Evolutionary conservation across 208 protist genomes (phyloP), one percentile per base, ranked within the genome.

Genomic region (Tritrichomonas musculus): DNA sequence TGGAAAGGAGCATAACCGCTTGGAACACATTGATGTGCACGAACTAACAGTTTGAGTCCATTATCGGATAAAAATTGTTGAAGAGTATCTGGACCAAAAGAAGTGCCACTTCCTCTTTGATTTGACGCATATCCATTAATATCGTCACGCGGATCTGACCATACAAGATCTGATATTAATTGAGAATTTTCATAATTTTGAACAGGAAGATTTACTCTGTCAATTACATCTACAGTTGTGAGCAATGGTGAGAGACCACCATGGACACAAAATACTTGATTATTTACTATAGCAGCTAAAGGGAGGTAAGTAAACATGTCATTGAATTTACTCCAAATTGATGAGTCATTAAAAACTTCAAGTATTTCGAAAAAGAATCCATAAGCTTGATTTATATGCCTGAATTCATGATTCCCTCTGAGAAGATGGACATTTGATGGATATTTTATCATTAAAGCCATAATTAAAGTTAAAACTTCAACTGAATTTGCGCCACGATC

Each of bases 201-300:
- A 30, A 82, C 20, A n/a, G 73, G 73, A 33, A 47, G 33, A 47
- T 30, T 14, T 27, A 82, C 50, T 4, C 50, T 47, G 13, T 82
- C 41, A 95, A 99, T 98, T 93, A 98, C 97, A 82, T 98, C 97
- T 25, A 99, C 95, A 0, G 98, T 99, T 93, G 96, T 93, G 41
- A 82, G 22, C 17, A 50, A 41, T 50, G 73, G 73, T 8, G 33
- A 47, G 1, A 82, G 25, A 50, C 73, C 73, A 30, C 73, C 73
- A 27, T 82, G 73, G 27, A 82, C 73, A 20, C 33, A 30, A 27
- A 82, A 82, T 50, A 39, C 41, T 25, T 82, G 33, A 17, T 30
- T 39, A 27, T 39, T 39, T 1, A 82, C 50, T 1, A 82, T 82
- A 30, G 73, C 73, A 0, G 73, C 1, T 27, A 47, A 82, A 30